Evolutionary conservation across 768 basidiomycete genomes (phyloP).

Genomic region (Tylopilus vinaceipallidus): DNA sequence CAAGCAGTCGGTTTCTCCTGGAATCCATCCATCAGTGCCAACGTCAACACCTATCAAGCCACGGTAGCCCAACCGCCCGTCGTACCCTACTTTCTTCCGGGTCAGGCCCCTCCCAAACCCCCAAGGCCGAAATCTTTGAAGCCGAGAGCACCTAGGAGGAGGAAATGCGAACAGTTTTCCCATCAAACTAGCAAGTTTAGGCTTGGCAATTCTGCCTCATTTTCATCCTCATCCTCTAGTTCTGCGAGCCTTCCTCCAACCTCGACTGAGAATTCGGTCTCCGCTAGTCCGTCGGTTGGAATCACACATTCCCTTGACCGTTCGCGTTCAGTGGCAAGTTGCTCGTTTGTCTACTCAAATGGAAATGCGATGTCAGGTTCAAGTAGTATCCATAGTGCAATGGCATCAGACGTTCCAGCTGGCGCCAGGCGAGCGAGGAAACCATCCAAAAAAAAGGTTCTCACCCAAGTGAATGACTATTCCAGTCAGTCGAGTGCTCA

Average conservation of each 20-base stretch:
- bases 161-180: conserved; percentile 39
- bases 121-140: conserved; percentile 28
- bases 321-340: conserved; percentile 1
- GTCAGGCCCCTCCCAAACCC: conserved; percentile 37
- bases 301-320: background rate
- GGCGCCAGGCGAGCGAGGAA: conserved; percentile 14
- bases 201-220: conserved; percentile 26
- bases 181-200: conserved; percentile 52
- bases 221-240: conserved; percentile 32
- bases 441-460: conserved; percentile 8
- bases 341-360: background rate
- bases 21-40: conserved; percentile 26
- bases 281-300: background rate
- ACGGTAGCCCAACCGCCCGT: conserved; percentile 19
- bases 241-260: conserved; percentile 33
- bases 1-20: conserved; percentile 56
- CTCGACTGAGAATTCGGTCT: conserved; percentile 20
- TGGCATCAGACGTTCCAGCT: background rate
- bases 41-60: conserved; percentile 32
- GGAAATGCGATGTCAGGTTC: conserved; percentile 5
- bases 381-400: background rate
- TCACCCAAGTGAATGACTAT: background rate
- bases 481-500: conserved; percentile 1
- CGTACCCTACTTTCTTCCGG: conserved; percentile 49
- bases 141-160: conserved; percentile 28